phyloP scores from a whole-genome alignment of 371 early-diverging fungal genomes.

The Massospora cicadina region DNA sequence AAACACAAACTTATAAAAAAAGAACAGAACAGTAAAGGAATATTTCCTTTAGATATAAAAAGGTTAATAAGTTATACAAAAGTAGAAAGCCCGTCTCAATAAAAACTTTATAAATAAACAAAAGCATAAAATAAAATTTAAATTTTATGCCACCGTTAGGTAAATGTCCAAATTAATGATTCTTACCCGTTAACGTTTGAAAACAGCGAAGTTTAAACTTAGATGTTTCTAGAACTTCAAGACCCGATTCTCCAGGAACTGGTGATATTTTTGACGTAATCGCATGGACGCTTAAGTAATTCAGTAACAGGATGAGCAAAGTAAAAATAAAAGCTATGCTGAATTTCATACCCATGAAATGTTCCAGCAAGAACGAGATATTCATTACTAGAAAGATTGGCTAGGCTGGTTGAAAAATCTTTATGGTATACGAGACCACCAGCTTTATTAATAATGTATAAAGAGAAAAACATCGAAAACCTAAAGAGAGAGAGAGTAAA shows the following conservation, averaged over 20 bases:
- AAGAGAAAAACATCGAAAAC: conserved; percentile 57
- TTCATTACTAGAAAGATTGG: conserved; percentile 79
- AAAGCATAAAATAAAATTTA: conserved; percentile 2
- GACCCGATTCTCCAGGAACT: conserved; percentile 51
- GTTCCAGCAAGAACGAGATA: conserved; percentile 93
- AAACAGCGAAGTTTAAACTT: conserved; percentile 78
- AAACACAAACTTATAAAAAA: too few species aligned
- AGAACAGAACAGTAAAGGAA: too few species aligned
- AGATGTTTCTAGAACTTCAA: conserved; percentile 82
- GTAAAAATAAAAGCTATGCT: background rate
- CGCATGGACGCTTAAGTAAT: conserved; percentile 67
- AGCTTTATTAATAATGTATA: conserved; percentile 92
- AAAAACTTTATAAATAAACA: too few species aligned
- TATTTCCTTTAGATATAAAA: too few species aligned
- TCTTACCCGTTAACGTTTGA: conserved; percentile 78
- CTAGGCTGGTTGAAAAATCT: conserved; percentile 66
- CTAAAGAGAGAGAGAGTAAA: too few species aligned
- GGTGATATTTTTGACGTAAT: conserved; percentile 88
- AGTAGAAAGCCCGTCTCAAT: too few species aligned
- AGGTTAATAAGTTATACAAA: too few species aligned
- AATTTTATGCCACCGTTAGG: background rate
- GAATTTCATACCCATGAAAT: conserved; percentile 62
- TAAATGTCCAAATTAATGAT: background rate
- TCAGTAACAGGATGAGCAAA: background rate
- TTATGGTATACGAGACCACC: conserved; percentile 89